Conservation (phyloP, 768 basidiomycete genomes). For the Kwoniella sp. region DNA sequence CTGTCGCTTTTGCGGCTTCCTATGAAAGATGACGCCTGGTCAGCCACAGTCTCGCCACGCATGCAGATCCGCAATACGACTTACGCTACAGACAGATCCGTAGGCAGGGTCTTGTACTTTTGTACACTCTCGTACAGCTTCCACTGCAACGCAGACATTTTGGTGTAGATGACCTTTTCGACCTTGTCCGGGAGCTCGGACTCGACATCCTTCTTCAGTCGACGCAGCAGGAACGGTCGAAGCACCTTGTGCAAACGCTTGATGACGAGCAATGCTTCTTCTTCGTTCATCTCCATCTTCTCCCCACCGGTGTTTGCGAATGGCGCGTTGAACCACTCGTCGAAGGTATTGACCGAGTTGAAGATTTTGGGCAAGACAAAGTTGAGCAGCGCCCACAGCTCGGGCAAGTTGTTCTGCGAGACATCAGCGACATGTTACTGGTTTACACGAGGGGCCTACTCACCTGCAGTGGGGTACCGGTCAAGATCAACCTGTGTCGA, state of each 20-base stretch:
- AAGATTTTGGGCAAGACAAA: slow-evolving; percentile 78
- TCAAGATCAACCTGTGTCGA: slow-evolving; percentile 86
- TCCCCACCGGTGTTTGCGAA: slow-evolving; percentile 95
- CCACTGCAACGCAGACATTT: slow-evolving; percentile 86
- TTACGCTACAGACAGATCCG: slow-evolving; percentile 58
- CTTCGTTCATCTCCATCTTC: slow-evolving; percentile 98
- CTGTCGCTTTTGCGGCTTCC: slow-evolving; percentile 27
- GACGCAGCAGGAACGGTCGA: slow-evolving; percentile 83
- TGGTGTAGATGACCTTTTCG: slow-evolving; percentile 93
- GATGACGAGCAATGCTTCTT: slow-evolving; percentile 96
- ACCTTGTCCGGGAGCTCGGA: slow-evolving; percentile 93
- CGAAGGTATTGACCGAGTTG: slow-evolving; percentile 98
- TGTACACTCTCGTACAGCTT: slow-evolving; percentile 97
- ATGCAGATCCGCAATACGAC: background rate
- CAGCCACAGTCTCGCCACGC: background rate
- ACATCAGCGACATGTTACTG: background rate
- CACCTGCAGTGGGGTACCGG: slow-evolving; percentile 83
- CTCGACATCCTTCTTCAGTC: slow-evolving; percentile 96
- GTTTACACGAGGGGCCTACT: slow-evolving; percentile 4
- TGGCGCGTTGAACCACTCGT: slow-evolving; percentile 99
- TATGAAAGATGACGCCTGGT: background rate
- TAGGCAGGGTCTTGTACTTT: slow-evolving; percentile 82
- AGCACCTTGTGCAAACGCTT: slow-evolving; percentile 94
- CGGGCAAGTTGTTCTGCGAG: slow-evolving; percentile 49
- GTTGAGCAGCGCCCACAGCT: slow-evolving; percentile 54